Conservation (phyloP, 768 basidiomycete species). For the Auricularia cornea region DNA sequence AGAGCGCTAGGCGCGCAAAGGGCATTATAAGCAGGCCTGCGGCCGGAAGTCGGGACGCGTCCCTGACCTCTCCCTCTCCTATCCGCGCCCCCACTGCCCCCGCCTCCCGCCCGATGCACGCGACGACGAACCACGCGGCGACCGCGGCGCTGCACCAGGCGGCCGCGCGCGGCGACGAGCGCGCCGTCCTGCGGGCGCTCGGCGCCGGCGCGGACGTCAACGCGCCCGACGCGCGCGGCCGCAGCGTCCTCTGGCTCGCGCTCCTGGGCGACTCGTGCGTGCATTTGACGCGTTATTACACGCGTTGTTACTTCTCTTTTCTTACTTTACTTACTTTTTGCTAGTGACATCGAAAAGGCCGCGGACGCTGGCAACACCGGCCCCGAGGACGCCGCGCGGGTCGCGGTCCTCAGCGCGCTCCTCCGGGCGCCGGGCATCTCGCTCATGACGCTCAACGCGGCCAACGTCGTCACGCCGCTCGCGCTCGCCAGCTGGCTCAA, state of each 20-base stretch:
- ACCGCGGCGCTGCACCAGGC: conserved; percentile 27
- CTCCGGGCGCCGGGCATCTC: conserved; percentile 50
- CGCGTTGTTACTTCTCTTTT: no score
- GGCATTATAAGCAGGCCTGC: no score
- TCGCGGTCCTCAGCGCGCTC: conserved; percentile 49
- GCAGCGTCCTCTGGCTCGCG: conserved; percentile 58
- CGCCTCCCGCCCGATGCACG: not conserved
- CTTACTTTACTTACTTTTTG: no score
- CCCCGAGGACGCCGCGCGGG: conserved; percentile 29
- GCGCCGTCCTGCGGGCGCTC: conserved; percentile 45
- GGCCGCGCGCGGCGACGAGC: conserved; percentile 48
- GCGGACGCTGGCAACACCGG: not conserved
- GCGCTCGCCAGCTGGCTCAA: conserved; percentile 77
- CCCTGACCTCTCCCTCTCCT: not conserved
- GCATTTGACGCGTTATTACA: no score
- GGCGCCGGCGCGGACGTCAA: conserved; percentile 61
- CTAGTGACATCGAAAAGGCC: not conserved
- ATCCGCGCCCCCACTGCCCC: not conserved
- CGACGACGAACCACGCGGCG: not conserved
- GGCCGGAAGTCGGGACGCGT: no score
- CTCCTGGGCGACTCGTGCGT: conserved; percentile 34
- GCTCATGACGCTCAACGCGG: conserved; percentile 65
- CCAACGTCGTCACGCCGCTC: conserved; percentile 69
- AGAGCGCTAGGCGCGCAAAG: no score
- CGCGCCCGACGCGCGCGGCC: conserved; percentile 48